Evolutionary conservation across 768 basidiomycete species (phyloP).

Genomic region (Leccinellum luteum): DNA sequence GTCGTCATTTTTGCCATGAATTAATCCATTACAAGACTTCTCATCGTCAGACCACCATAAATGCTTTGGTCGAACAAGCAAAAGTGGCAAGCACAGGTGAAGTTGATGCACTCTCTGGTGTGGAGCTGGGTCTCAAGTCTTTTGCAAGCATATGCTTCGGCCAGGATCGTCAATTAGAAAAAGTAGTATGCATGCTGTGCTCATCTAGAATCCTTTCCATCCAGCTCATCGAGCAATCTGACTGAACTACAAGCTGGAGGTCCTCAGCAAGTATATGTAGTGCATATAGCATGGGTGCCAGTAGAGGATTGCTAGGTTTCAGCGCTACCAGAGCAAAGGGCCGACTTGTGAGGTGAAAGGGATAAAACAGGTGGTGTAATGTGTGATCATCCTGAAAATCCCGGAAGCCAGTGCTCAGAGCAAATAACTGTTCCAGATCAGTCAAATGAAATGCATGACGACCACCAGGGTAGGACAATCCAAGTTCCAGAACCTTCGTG

Average conservation of each 20-base stretch:
- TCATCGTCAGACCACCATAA: slow-evolving; percentile 49
- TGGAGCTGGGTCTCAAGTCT: slow-evolving; percentile 68
- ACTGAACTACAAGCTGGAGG: slow-evolving; percentile 55
- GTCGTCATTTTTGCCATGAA: neutral
- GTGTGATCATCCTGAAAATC: slow-evolving; percentile 62
- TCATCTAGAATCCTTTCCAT: slow-evolving; percentile 73
- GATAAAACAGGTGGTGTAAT: slow-evolving; percentile 43
- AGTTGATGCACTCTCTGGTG: slow-evolving; percentile 58
- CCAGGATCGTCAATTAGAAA: slow-evolving; percentile 84
- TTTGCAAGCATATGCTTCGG: slow-evolving; percentile 86
- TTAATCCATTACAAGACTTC: slow-evolving; percentile 43
- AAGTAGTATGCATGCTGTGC: slow-evolving; percentile 90
- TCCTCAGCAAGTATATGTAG: slow-evolving; percentile 81
- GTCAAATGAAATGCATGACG: slow-evolving; percentile 15
- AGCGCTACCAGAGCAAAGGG: slow-evolving; percentile 21
- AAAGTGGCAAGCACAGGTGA: slow-evolving; percentile 53
- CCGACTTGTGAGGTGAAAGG: slow-evolving; percentile 29
- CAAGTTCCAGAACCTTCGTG: too few species aligned
- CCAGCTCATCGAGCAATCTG: slow-evolving; percentile 62
- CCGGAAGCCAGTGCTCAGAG: slow-evolving; percentile 40
- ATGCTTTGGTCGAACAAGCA: slow-evolving; percentile 48
- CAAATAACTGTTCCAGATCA: slow-evolving; percentile 49
- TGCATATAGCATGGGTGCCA: slow-evolving; percentile 57
- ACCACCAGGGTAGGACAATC: too few species aligned
- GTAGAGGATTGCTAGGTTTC: slow-evolving; percentile 36